Evolutionary conservation across 768 basidiomycete genomes (phyloP).

Genomic region (Artomyces pyxidatus): DNA sequence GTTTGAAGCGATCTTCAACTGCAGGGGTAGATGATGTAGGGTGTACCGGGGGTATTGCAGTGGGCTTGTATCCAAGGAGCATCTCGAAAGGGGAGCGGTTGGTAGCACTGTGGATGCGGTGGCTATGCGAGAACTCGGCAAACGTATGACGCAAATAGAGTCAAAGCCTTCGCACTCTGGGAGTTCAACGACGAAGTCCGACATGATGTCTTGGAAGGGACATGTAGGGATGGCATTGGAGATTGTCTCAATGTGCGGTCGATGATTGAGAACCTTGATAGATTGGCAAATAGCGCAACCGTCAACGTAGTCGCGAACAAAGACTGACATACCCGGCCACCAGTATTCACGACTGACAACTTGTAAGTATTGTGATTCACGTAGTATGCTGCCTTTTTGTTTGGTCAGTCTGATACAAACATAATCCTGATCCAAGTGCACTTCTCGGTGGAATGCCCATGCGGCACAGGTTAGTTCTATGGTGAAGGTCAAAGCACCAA

Average conservation of each 20-base stretch:
- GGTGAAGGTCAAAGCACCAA: too few species aligned
- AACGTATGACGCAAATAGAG: constrained; percentile 4
- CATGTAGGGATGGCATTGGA: neutral
- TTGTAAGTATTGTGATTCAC: too few species aligned
- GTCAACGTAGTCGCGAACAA: neutral
- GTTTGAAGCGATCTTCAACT: neutral
- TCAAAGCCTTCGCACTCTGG: neutral
- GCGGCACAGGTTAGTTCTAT: too few species aligned
- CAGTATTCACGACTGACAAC: too few species aligned
- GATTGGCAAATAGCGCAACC: constrained; percentile 1
- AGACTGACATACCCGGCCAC: neutral
- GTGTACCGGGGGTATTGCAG: neutral
- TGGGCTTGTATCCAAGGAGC: constrained; percentile 3
- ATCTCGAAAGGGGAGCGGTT: constrained; percentile 21
- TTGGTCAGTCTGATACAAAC: too few species aligned
- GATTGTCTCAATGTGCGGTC: neutral
- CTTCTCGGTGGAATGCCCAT: too few species aligned
- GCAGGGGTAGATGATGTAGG: neutral
- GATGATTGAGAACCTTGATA: neutral
- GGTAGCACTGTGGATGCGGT: constrained; percentile 19
- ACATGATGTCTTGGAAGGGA: neutral
- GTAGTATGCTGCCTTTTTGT: too few species aligned
- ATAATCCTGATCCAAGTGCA: too few species aligned
- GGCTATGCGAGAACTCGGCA: constrained; percentile 29
- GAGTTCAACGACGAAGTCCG: neutral